Percentiles rank a stretch among this genome's conserved stretches.
Conservation (phyloP, 2,329 filamentous ascomycete genomes). For the Alternaria arborescens region DNA sequence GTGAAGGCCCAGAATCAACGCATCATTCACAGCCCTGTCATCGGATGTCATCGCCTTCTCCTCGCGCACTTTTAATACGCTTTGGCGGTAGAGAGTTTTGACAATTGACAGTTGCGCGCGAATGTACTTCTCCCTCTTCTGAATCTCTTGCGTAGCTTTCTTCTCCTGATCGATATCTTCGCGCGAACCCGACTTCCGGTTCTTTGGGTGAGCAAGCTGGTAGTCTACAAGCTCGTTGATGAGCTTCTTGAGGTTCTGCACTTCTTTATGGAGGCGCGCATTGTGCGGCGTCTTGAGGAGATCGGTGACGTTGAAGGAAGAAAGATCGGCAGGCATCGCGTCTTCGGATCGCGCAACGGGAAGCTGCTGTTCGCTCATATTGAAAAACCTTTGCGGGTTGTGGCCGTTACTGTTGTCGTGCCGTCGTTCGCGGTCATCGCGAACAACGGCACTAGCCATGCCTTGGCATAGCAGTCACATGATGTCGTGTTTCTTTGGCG, state of each 20-base stretch:
- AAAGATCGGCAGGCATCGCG: slow-evolving; percentile 23
- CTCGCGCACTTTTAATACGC: slow-evolving; percentile 80
- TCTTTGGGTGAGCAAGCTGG: slow-evolving; percentile 38
- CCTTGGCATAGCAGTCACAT: not conserved
- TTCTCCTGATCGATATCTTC: slow-evolving; percentile 38
- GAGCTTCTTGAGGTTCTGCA: slow-evolving; percentile 42
- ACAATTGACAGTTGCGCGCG: slow-evolving; percentile 67
- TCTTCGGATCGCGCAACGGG: slow-evolving; percentile 7
- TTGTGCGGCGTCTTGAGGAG: slow-evolving; percentile 45
- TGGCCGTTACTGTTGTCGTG: not conserved
- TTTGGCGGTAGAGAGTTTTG: slow-evolving; percentile 82
- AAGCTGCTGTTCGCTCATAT: slow-evolving; percentile 20
- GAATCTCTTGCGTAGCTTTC: slow-evolving; percentile 35
- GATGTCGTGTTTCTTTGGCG: not conserved
- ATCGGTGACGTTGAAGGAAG: slow-evolving; percentile 33
- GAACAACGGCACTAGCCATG: not conserved
- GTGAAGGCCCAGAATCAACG: slow-evolving; percentile 88
- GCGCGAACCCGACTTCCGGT: slow-evolving; percentile 26
- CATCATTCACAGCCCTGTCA: slow-evolving; percentile 88
- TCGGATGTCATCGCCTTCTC: slow-evolving; percentile 89
- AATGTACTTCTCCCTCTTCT: slow-evolving; percentile 72
- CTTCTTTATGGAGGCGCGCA: slow-evolving; percentile 40
- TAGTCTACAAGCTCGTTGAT: slow-evolving; percentile 46
- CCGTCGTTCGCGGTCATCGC: not conserved
- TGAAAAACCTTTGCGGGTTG: not conserved